Evolutionary conservation across 257 asterid species (phyloP), one percentile per base, ranked within the genome.

Genomic region (Forsythia suspensa): DNA sequence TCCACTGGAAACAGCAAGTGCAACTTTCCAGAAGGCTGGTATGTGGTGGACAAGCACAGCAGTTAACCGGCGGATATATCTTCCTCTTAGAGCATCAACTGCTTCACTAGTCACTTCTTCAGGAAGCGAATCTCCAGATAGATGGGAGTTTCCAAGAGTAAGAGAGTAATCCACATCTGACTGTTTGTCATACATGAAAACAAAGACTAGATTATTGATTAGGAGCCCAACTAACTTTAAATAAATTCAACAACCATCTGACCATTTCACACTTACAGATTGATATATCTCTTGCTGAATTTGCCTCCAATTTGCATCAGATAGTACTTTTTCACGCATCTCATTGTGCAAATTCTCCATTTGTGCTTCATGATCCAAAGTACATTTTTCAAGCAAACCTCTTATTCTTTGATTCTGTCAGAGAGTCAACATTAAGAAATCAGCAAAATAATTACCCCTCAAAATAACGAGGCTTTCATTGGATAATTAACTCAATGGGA

Each of bases 301-400:
- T 86, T 90, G 97, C 90, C 96, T 95, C 99, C 99, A 95, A 81
- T 95, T 95, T 77, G 96, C 97, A 86, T 95, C 99, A 79, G 93
- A 93, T 43, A 87, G 48, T 75, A 97, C 99, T 71, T 88, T 95
- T 72, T 90, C 97, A 70, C 88, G 96, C 70, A 92, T 85, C 85
- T 91, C 94, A 84, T 88, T 92, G 81, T 87, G 97, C 85, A 92
- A 80, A 84, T 79, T 92, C 83, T 95, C 97, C 94, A 90, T 91
- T 78, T 92, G 89, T 40, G 91, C 86, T 85, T 93, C 97, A 88
- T 93, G 96, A 85, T 92, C 98, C 55, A 89, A 84, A 77, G 96
- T 84, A 85, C 99, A 95, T 84, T 88, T 91, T 87, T 93, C 98
- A 77, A 95, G 97, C 92, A 95, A 89, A 79, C 97, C 91, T 87